These are phyloP conservation scores for Termitomyces sp. DNA, from an alignment of 768 basidiomycete species.

Conservation along the genomic window DNA sequence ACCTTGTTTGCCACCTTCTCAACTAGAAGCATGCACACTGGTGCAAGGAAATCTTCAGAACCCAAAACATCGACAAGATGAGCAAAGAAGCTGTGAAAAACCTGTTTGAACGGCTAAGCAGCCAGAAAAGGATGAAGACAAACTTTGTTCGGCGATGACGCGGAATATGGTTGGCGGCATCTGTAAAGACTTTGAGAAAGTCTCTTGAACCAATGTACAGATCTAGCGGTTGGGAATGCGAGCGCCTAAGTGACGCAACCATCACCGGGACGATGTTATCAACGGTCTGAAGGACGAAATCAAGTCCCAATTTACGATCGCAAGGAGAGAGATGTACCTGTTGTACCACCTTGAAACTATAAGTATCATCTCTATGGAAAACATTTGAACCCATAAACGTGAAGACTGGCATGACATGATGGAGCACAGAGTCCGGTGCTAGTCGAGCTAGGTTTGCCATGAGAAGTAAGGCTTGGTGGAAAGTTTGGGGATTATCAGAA, in stretches of 20 bases:
- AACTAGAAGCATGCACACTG: slow-evolving; percentile 78
- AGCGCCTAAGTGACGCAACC: slow-evolving; percentile 68
- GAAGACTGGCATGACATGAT: slow-evolving; percentile 97
- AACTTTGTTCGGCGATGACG: slow-evolving; percentile 90
- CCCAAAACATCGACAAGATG: slow-evolving; percentile 85
- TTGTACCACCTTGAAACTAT: slow-evolving; percentile 93
- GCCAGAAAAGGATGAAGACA: slow-evolving; percentile 5
- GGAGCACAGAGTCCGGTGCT: slow-evolving; percentile 86
- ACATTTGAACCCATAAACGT: slow-evolving; percentile 99
- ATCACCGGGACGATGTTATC: slow-evolving; percentile 93
- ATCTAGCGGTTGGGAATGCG: slow-evolving; percentile 47
- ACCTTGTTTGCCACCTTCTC: slow-evolving; percentile 72
- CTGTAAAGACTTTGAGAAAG: slow-evolving; percentile 88
- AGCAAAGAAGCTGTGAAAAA: slow-evolving; percentile 67
- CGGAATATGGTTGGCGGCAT: slow-evolving; percentile 88
- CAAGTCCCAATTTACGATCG: not conserved
- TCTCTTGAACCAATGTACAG: slow-evolving; percentile 70
- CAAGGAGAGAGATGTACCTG: slow-evolving; percentile 44
- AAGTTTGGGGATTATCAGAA: slow-evolving; percentile 89
- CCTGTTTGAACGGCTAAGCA: not conserved
- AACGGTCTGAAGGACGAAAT: slow-evolving; percentile 58
- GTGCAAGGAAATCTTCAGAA: slow-evolving; percentile 71
- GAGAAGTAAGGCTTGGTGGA: slow-evolving; percentile 86
- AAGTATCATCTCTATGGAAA: slow-evolving; percentile 93
- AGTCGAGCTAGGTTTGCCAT: slow-evolving; percentile 81